Conservation (phyloP, 2,329 filamentous ascomycete species). For the Dothistroma pini region DNA sequence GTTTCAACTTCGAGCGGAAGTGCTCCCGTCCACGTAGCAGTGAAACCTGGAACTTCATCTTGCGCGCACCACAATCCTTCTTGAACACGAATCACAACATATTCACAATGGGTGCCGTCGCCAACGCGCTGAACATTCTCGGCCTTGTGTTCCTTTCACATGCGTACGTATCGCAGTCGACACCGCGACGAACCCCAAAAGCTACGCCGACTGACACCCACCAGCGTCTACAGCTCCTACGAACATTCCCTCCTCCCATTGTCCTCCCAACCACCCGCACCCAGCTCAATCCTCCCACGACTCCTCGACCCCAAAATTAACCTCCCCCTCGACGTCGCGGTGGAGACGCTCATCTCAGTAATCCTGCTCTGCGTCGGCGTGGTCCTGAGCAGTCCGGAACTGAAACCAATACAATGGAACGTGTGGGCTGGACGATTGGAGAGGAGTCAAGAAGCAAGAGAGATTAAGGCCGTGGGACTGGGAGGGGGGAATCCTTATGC, state of each 20-base stretch:
- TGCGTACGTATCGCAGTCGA: slow-evolving; percentile 60
- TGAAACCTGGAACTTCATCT: neutral
- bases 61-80: neutral
- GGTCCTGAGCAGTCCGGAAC: slow-evolving; percentile 68
- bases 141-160: slow-evolving; percentile 79
- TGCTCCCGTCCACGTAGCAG: neutral
- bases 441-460: slow-evolving; percentile 55
- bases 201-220: slow-evolving; percentile 20
- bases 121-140: slow-evolving; percentile 65
- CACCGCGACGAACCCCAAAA: slow-evolving; percentile 7
- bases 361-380: slow-evolving; percentile 79
- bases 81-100: neutral
- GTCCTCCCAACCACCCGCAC: slow-evolving; percentile 39
- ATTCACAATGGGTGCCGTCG: slow-evolving; percentile 64
- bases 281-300: slow-evolving; percentile 32
- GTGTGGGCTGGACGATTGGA: slow-evolving; percentile 83
- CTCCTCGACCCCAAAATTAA: slow-evolving; percentile 32
- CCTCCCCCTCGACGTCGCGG: slow-evolving; percentile 78
- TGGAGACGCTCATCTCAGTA: slow-evolving; percentile 80
- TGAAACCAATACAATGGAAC: slow-evolving; percentile 81
- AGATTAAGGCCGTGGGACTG: slow-evolving; percentile 60
- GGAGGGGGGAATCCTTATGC: slow-evolving; percentile 77
- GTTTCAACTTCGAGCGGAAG: neutral
- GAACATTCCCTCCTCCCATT: slow-evolving; percentile 74
- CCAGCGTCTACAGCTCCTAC: slow-evolving; percentile 91